Percentiles rank a stretch among this genome's conserved stretches.
These are phyloP conservation scores for Venturiaceae sp. DNA, from an alignment of 2,329 filamentous ascomycete genomes.

Conservation along the genomic window DNA sequence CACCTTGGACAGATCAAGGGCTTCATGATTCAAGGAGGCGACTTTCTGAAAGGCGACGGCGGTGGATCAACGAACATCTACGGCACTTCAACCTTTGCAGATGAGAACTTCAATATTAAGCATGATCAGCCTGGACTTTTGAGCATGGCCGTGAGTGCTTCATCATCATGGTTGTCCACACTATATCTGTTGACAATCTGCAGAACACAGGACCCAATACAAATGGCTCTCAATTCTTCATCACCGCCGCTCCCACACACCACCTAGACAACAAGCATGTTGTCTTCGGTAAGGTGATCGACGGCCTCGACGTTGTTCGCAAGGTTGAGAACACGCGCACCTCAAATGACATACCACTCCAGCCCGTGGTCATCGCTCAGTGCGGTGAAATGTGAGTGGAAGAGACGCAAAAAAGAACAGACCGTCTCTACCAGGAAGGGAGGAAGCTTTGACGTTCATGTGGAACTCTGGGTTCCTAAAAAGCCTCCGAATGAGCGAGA, in stretches of 20 bases:
- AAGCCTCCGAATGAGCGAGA: too few relatives aligned
- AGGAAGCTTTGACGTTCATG: background rate
- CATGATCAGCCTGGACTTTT: conserved; percentile 74
- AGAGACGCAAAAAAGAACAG: background rate
- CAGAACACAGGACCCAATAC: conserved; percentile 86
- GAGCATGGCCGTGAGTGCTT: conserved; percentile 76
- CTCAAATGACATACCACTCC: conserved; percentile 69
- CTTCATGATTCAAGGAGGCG: conserved; percentile 97
- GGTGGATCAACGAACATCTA: conserved; percentile 85
- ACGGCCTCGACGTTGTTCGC: conserved; percentile 80
- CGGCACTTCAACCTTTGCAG: conserved; percentile 71
- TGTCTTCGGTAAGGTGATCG: conserved; percentile 83
- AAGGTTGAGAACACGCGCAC: conserved; percentile 92
- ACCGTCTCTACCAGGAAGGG: background rate
- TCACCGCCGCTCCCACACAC: conserved; percentile 78
- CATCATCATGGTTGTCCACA: background rate
- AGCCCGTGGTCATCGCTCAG: conserved; percentile 75
- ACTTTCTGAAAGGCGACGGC: conserved; percentile 89
- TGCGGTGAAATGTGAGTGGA: conserved; percentile 78
- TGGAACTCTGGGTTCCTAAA: too few relatives aligned
- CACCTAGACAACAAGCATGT: conserved; percentile 91
- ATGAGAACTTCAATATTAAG: conserved; percentile 79
- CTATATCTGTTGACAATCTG: background rate
- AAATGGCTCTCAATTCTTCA: conserved; percentile 96
- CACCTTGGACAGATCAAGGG: conserved; percentile 62